A percentile compares a stretch with the other conserved stretches of the same genome.
phyloP scores from a whole-genome alignment of 2,329 filamentous ascomycete species.

The Rhinocladiella mackenziei region DNA sequence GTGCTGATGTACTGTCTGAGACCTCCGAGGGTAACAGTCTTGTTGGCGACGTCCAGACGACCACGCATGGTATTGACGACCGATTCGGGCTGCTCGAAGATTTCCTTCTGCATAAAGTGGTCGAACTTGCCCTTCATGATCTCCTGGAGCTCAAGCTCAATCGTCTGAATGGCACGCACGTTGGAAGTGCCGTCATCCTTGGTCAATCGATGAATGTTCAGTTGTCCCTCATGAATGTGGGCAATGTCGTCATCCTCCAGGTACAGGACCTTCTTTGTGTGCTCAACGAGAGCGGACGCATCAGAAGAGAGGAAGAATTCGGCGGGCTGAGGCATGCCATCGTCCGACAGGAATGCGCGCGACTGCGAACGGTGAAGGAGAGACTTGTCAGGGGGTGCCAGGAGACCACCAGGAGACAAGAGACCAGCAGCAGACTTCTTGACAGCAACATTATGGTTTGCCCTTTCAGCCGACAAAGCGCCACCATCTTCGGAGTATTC shows the following conservation, averaged over 20 bases:
- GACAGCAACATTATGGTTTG: conserved; percentile 91
- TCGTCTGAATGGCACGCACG: conserved; percentile 94
- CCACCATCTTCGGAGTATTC: conserved; percentile 86
- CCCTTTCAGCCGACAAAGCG: conserved; percentile 83
- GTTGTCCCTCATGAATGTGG: conserved; percentile 96
- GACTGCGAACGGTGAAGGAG: conserved; percentile 98
- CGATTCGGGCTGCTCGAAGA: conserved; percentile 99
- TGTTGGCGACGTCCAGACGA: conserved; percentile 88
- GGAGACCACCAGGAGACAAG: conserved; percentile 61
- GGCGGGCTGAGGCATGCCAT: conserved; percentile 94
- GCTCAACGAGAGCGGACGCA: conserved; percentile 96
- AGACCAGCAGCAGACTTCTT: conserved; percentile 78
- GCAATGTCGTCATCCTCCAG: conserved; percentile 99
- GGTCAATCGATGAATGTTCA: conserved; percentile 97
- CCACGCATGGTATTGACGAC: conserved; percentile 99
- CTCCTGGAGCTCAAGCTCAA: conserved; percentile 98
- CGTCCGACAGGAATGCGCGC: conserved; percentile 96
- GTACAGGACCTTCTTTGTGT: conserved; percentile 99
- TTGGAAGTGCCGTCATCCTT: conserved; percentile 97
- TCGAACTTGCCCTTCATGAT: conserved; percentile 99
- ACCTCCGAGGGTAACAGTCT: conserved; percentile 91
- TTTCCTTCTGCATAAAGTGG: conserved; percentile 99
- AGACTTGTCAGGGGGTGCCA: conserved; percentile 93
- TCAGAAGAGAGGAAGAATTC: conserved; percentile 99
- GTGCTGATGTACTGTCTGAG: conserved; percentile 94